Evolutionary conservation across 2,329 filamentous ascomycete genomes (phyloP).

Genomic region (Magnaporthales sp.): DNA sequence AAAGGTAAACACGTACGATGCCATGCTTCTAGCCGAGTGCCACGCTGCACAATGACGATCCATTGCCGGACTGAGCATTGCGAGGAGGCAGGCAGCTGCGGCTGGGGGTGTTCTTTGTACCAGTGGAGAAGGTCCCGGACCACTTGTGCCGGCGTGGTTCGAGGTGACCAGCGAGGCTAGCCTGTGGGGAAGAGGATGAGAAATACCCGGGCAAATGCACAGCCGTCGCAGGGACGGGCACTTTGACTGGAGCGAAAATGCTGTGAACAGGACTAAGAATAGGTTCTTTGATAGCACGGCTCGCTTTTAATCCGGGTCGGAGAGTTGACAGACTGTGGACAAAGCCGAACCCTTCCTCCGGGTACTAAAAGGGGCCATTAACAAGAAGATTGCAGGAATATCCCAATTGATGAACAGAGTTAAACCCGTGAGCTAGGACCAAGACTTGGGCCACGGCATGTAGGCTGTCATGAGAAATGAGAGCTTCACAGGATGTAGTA

Average conservation of each 20-base stretch:
- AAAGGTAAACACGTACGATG: background rate
- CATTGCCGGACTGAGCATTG: background rate
- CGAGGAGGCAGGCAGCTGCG: background rate
- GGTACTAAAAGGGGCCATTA: background rate
- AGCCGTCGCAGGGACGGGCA: background rate
- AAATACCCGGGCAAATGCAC: background rate
- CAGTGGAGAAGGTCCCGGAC: background rate
- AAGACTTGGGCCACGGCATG: background rate
- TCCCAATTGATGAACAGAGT: background rate
- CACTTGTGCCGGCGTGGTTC: background rate
- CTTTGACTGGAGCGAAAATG: too few relatives aligned
- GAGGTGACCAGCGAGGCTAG: background rate
- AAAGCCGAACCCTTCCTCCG: background rate
- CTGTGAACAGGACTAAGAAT: background rate
- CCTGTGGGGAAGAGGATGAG: background rate
- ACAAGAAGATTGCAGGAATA: background rate
- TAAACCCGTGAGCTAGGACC: background rate
- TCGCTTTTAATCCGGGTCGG: background rate
- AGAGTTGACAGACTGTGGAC: background rate
- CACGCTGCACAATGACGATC: background rate
- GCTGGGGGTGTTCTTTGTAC: background rate
- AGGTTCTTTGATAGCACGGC: background rate
- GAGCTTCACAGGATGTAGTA: background rate
- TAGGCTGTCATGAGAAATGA: background rate
- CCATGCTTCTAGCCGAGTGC: background rate